Conservation (phyloP, 805 yeast genomes). For the Lipomyces chichibuensis region DNA sequence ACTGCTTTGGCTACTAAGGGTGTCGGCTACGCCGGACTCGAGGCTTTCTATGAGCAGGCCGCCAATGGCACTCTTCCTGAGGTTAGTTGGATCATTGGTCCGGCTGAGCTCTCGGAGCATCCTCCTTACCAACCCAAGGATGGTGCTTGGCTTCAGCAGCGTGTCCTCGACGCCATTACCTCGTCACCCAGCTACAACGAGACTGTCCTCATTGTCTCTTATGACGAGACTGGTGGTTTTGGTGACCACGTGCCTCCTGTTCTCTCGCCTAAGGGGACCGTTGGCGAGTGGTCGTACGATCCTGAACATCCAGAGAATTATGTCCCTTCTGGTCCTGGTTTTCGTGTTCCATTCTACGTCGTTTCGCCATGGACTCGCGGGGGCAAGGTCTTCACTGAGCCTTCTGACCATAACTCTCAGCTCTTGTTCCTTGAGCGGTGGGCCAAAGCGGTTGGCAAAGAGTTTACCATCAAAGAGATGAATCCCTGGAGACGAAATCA, state of each 20-base stretch:
- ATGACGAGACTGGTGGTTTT: conserved; percentile 41
- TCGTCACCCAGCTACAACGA: conserved; percentile 34
- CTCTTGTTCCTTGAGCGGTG: conserved; percentile 38
- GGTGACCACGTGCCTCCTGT: conserved; percentile 40
- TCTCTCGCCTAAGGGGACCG: conserved; percentile 38
- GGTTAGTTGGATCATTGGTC: conserved; percentile 37
- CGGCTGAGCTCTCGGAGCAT: conserved; percentile 38
- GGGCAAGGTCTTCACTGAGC: conserved; percentile 38
- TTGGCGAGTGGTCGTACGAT: conserved; percentile 38
- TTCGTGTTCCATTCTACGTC: conserved; percentile 36
- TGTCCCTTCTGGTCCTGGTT: conserved; percentile 39
- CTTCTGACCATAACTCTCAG: conserved; percentile 40
- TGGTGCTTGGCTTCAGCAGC: conserved; percentile 38
- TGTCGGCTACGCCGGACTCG: conserved; percentile 32
- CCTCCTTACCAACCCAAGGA: conserved; percentile 36
- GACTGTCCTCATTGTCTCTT: conserved; percentile 37
- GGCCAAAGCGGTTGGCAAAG: conserved; percentile 33
- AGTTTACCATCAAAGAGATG: conserved; percentile 24
- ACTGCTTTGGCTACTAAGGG: conserved; percentile 36
- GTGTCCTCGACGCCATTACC: conserved; percentile 34
- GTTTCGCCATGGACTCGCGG: conserved; percentile 40
- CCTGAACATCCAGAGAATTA: conserved; percentile 21
- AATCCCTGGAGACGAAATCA: conserved; percentile 38
- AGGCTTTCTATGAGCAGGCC: conserved; percentile 32
- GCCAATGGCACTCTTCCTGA: conserved; percentile 38